These are phyloP conservation scores for Plasmodium chabaudi DNA, from an alignment of 169 alveolate species.

Conservation along the genomic window DNA sequence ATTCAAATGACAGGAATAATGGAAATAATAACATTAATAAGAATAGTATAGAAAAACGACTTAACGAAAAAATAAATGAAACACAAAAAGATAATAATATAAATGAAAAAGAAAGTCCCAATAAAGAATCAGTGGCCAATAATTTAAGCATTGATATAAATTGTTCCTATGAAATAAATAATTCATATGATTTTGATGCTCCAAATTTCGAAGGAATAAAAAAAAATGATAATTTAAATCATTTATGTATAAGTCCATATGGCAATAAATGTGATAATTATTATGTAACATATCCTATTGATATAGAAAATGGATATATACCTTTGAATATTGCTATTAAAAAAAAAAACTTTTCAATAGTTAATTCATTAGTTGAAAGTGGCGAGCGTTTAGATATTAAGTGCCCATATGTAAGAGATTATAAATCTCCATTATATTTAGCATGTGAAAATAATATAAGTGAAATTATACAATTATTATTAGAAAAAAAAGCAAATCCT, in stretches of 20 bases:
- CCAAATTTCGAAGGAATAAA: constrained; percentile 25
- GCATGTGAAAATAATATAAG: constrained; percentile 88
- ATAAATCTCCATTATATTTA: constrained; percentile 90
- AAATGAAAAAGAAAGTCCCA: background rate
- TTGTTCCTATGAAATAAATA: constrained; percentile 7
- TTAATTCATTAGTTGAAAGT: constrained; percentile 82
- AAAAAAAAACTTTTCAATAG: constrained; percentile 69
- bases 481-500: constrained; percentile 90
- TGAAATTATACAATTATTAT: constrained; percentile 84
- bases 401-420: constrained; percentile 86
- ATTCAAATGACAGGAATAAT: background rate
- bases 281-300: constrained; percentile 73
- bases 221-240: constrained; percentile 41
- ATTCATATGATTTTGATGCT: constrained; percentile 27
- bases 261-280: constrained; percentile 71
- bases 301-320: constrained; percentile 78
- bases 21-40: background rate
- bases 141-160: background rate
- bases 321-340: constrained; percentile 79
- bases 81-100: background rate
- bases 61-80: background rate
- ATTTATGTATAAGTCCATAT: constrained; percentile 71
- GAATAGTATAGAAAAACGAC: background rate
- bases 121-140: background rate
- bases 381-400: constrained; percentile 82